These are phyloP conservation scores for Hanseniaspora gamundiae DNA, from an alignment of 1,139 yeast genomes.

Conservation along the genomic window DNA sequence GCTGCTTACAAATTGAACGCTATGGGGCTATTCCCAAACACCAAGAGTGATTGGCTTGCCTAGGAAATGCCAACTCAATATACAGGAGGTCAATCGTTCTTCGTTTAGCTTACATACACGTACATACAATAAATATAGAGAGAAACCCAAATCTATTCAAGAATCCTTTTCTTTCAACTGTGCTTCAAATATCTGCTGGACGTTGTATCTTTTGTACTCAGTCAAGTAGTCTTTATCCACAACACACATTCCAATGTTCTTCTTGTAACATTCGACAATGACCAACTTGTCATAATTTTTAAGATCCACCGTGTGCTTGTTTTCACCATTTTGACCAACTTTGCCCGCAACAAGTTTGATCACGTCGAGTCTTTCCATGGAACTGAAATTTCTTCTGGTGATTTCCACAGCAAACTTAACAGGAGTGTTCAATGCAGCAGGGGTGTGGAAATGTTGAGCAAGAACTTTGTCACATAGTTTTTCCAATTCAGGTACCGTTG, in stretches of 20 bases:
- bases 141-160: no score
- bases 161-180: constrained; percentile 15
- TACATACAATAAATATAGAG: background rate
- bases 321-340: constrained; percentile 46
- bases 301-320: constrained; percentile 69
- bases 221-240: constrained; percentile 45
- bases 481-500: constrained; percentile 54
- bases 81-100: constrained; percentile 7
- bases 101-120: constrained; percentile 6
- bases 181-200: constrained; percentile 50
- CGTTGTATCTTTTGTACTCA: constrained; percentile 39
- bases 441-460: constrained; percentile 55
- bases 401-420: constrained; percentile 73
- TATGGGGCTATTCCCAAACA: constrained; percentile 88
- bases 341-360: constrained; percentile 59
- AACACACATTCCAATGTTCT: constrained; percentile 70
- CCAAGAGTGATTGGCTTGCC: constrained; percentile 81
- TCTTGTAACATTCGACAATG: constrained; percentile 78
- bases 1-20: constrained; percentile 77
- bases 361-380: constrained; percentile 54
- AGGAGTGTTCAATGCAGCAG: constrained; percentile 34
- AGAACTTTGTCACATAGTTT: constrained; percentile 46
- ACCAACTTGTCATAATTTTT: constrained; percentile 70
- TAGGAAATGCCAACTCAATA: constrained; percentile 48
- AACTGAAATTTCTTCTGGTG: constrained; percentile 64